These are phyloP conservation scores for Lipomyces kockii DNA, from an alignment of 805 yeast species.

Conservation along the genomic window DNA sequence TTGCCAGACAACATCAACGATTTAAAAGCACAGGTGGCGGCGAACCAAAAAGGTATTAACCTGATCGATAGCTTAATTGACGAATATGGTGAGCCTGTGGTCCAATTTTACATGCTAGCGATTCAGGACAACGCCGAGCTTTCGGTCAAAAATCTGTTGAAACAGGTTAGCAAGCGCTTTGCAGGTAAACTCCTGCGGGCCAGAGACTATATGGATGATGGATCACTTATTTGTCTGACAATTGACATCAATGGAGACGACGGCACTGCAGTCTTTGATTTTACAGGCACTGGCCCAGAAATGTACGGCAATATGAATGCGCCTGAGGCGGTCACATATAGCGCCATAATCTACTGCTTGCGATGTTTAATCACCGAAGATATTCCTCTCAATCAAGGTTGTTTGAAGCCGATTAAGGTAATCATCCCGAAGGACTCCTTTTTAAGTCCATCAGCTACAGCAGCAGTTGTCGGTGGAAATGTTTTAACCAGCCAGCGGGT, in stretches of 20 bases:
- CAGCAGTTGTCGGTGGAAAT: constrained; percentile 95
- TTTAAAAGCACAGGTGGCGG: constrained; percentile 83
- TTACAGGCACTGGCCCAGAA: constrained; percentile 84
- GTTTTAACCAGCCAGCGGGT: constrained; percentile 94
- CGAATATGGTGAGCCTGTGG: constrained; percentile 65
- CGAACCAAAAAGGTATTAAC: constrained; percentile 82
- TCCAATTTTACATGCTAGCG: constrained; percentile 76
- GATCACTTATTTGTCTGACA: constrained; percentile 64
- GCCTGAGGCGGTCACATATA: constrained; percentile 84
- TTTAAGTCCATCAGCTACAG: constrained; percentile 76
- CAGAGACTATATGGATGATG: constrained; percentile 79
- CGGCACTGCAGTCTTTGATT: constrained; percentile 77
- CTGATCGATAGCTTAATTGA: constrained; percentile 62
- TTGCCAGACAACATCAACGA: constrained; percentile 83
- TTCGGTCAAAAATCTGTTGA: constrained; percentile 65
- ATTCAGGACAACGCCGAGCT: constrained; percentile 78
- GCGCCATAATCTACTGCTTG: constrained; percentile 86
- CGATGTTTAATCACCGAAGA: constrained; percentile 83
- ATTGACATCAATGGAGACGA: constrained; percentile 55
- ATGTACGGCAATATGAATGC: constrained; percentile 90
- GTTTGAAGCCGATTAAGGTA: constrained; percentile 76
- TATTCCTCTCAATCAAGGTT: constrained; percentile 93
- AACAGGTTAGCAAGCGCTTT: constrained; percentile 50
- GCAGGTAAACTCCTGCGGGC: constrained; percentile 51
- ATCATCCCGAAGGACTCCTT: constrained; percentile 65